Conservation (phyloP, 2,329 filamentous ascomycete genomes). For the Ascochyta clinopodiicola region DNA sequence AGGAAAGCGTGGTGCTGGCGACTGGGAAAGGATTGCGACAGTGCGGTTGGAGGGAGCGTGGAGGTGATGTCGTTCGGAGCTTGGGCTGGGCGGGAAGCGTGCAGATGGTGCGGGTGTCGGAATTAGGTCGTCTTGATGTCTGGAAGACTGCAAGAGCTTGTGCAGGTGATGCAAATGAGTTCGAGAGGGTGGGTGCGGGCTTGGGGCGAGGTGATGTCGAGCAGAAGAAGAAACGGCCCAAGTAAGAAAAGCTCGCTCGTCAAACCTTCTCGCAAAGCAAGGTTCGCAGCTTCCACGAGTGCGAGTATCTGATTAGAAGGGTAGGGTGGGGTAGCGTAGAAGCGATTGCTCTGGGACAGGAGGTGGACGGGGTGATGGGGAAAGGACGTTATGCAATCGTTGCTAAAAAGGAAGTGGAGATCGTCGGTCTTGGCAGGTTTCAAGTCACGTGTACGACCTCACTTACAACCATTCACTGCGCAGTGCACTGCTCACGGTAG, state of each 20-base stretch:
- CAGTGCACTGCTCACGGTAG: not conserved
- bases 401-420: conserved; percentile 31
- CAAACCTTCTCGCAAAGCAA: conserved; percentile 47
- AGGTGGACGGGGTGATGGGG: conserved; percentile 26
- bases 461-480: conserved; percentile 1
- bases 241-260: conserved; percentile 49
- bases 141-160: conserved; percentile 39
- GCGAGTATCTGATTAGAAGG: conserved; percentile 22
- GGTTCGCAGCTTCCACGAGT: conserved; percentile 28
- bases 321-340: conserved; percentile 20
- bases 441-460: conserved; percentile 25
- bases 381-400: conserved; percentile 26
- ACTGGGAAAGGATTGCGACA: conserved; percentile 38
- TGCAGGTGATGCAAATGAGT: conserved; percentile 40
- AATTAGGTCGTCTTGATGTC: conserved; percentile 33
- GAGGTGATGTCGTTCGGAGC: conserved; percentile 46
- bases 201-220: conserved; percentile 39
- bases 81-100: conserved; percentile 42
- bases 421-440: conserved; percentile 28
- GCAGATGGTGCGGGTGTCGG: conserved; percentile 43
- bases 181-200: conserved; percentile 34
- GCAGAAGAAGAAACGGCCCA: conserved; percentile 41
- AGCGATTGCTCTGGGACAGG: conserved; percentile 23
- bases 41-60: conserved; percentile 35
- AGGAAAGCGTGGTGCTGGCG: conserved; percentile 85